phyloP scores from a whole-genome alignment of 78 protist species.

The Cavenderia fasciculata region DNA sequence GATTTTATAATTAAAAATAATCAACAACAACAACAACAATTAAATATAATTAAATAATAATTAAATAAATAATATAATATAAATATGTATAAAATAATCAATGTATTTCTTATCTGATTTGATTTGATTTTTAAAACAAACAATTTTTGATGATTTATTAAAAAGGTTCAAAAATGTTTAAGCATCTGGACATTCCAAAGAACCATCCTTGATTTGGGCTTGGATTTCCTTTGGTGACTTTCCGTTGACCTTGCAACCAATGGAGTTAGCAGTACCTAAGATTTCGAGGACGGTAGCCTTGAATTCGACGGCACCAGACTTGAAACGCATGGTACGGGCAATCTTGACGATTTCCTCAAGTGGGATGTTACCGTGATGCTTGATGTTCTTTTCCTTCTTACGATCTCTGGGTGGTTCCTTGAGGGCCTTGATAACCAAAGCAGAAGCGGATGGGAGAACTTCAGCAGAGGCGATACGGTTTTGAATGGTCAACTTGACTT shows the following conservation, averaged over 20 bases:
- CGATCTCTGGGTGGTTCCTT: constrained; percentile 99
- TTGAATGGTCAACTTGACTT: constrained; percentile 93
- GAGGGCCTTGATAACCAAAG: constrained; percentile 96
- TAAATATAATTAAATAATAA: no score
- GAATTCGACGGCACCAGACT: constrained; percentile 91
- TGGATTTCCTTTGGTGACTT: constrained; percentile 89
- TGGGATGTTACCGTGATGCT: constrained; percentile 96
- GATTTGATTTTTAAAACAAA: neutral
- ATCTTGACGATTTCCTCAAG: constrained; percentile 91
- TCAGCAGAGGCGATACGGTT: constrained; percentile 97
- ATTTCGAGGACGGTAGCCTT: constrained; percentile 96
- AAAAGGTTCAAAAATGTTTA: constrained; percentile 3
- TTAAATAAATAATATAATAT: neutral
- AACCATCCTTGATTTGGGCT: constrained; percentile 85
- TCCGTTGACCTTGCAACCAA: constrained; percentile 98
- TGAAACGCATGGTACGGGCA: constrained; percentile 91
- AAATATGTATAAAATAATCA: neutral
- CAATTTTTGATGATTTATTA: neutral
- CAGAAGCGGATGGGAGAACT: constrained; percentile 97
- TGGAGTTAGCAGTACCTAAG: constrained; percentile 95
- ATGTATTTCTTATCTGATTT: no score
- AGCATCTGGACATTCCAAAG: constrained; percentile 22
- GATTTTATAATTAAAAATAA: constrained; percentile 27
- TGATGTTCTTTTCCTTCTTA: constrained; percentile 98
- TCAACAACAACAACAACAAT: neutral